Evolutionary conservation across 768 basidiomycete genomes (phyloP), one percentile per base, ranked within the genome.

Genomic region (Phylloporus sp.): DNA sequence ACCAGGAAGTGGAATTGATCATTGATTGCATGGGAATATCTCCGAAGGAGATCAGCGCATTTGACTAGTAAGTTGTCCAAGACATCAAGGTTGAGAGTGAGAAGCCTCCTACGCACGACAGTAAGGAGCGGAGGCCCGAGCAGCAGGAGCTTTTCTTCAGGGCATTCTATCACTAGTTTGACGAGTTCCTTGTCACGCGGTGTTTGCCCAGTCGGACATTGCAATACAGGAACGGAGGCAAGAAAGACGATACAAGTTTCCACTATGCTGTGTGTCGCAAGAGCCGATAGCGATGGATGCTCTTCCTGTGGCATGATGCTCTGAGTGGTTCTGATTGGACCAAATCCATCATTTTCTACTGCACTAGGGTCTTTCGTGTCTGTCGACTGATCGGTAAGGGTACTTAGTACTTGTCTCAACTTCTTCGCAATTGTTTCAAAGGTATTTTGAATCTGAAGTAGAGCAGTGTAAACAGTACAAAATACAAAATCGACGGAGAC

Each of bases 141-240:
- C 18, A 81, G 57, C 11, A 86, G 61, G 55, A 93, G 83, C 41
- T 79, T 79, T 29, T 81, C 77, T 9, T 73, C 73, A 10, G 73
- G 72, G 52, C 74, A 80, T 2, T 72, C 64, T 2, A 79, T 55
- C 24, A 88, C 65, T 28, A 82, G 60, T 22, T 85, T 76, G 9
- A 77, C 71, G 12, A 91, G 65, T 15, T 83, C 75, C 60, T 76
- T 78, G 59, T 91, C 85, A 23, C 80, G 80, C 20, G 83, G 80
- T 1, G 78, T 73, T 56, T 85, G 80, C 5, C 74, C 79, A 2
- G 79, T 77, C 6, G 75, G 62, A 12, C 82, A 81, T 53, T 83
- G 84, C 29, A 91, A 66, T 41, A 80, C 71, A 18, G 86, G 85
- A n/a, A 80, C 79, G 20, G 78, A 70, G 3, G 85, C 74, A 26